Evolutionary conservation across 495 filamentous ascomycete species (phyloP), one percentile per base, ranked within the genome.

Genomic region (Aspergillus incahuasiensis): DNA sequence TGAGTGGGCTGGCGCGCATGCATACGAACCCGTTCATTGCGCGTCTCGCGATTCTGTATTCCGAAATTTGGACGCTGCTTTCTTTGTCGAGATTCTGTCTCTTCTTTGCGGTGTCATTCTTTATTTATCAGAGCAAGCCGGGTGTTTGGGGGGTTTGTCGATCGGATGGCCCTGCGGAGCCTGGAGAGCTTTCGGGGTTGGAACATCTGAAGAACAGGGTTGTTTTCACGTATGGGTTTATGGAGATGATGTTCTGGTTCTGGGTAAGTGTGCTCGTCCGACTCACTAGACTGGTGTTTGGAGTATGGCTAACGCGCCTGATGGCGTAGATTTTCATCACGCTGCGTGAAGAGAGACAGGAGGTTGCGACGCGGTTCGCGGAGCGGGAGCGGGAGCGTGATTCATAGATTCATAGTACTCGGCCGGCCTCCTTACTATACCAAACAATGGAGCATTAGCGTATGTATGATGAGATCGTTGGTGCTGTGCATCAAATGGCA

Each of bases 201-300:
- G 87, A 82, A 55, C 81, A 84, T 32, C 63, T 94, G 64, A 88
- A 89, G 72, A 92, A 90, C 63, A 70, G 87, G 22, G 77, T 92
- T 6, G 83, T 94, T 11, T 95, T 96, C 63, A 86, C 88, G 0
- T 95, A 87, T 72, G 83, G 81, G 13, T 91, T 95, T 65, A 66
- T 94, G 71, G 91, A 96, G 75, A 85, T 91, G 71, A 74, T 90
- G 63, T 79, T 81, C 50, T 95, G 90, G 91, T 89, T 95, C 67
- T 96, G 90, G 89, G 86, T 89, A 66, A 52, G 77, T 73, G 5
- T 9, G 5, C 6, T 5, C 13, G 11, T 9, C 25, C n/a, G 13
- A 19, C 51, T 46, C 8, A 19, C 21, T 48, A 30, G 20, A 24
- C 22, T 71, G n/a, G n/a, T n/a, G 69, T 71, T 20, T 13, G 2